Base-by-base conservation (phyloP, 129 eudicot species). In the Chrysanthemum seticuspe region DNA sequence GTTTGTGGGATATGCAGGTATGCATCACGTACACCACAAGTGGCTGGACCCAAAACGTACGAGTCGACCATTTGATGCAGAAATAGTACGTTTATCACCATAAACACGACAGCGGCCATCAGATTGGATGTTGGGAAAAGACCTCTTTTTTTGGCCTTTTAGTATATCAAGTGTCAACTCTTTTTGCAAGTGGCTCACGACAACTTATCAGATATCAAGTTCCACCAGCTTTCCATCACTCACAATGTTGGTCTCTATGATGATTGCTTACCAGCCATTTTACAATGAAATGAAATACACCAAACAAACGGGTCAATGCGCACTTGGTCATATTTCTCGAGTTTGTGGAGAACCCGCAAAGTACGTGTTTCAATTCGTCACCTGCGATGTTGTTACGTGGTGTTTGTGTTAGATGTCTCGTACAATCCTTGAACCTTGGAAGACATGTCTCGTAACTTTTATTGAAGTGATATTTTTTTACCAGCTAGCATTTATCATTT, bases 131-230 rank as follows among this genome's bases (percentile, higher is more conserved):
- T 75, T 18, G 6, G 2, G 57, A 66, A 67, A 57, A 19, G 79
- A 67, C 79, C 60, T 55, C 47, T 44, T 44, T 31, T 0, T 31
- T 67, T 66, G 49, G 67, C 68, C 59, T 14, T 66, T 40, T 67
- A 57, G 25, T 45, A 19, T 67, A 67, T 67, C 79, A 75, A 67
- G 36, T 75, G 79, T 67, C 79, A 75, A 67, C 57, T 57, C 60
- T 75, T 52, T 75, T 52, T 75, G 60, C 67, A 11, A 57, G 68
- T 56, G 79, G 79, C 74, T 66, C 60, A 55, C 12, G 31, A 65
- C 49, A 27, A 34, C 36, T 36, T 25, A 15, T 54, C 57, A 36
- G 6, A 74, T 16, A 7, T 74, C 65, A 3, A 53, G 40, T 36
- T 40, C 65, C 63, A 21, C 19, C 4, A 52, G 47, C 27, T 36